Evolutionary conservation across 495 filamentous ascomycete genomes (phyloP).

Genomic region (Penicillium bovifimosum): DNA sequence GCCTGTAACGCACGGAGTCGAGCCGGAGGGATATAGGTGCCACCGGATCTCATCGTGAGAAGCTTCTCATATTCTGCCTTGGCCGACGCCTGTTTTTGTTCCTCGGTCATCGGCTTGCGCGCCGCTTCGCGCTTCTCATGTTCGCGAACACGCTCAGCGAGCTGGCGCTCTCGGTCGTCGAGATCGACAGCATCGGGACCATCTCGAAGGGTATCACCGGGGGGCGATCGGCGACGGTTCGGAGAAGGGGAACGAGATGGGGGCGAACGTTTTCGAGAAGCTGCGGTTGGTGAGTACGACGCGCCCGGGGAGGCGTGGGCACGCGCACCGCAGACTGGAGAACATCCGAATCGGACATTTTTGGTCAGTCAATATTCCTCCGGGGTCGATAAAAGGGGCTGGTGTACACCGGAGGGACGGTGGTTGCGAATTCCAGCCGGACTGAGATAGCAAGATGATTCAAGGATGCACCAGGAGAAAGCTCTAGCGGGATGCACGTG

Average conservation of each 20-base stretch:
- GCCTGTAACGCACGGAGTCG: constrained; percentile 87
- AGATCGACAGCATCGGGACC: constrained; percentile 42
- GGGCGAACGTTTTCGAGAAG: constrained; percentile 56
- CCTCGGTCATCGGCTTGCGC: constrained; percentile 64
- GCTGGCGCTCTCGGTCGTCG: constrained; percentile 59
- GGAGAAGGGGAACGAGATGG: constrained; percentile 60
- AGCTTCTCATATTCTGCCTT: constrained; percentile 91
- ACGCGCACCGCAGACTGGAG: constrained; percentile 64
- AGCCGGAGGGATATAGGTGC: constrained; percentile 92
- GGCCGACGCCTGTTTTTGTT: constrained; percentile 74
- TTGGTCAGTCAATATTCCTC: constrained; percentile 11
- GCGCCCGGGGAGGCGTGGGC: constrained; percentile 58
- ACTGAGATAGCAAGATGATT: constrained; percentile 3
- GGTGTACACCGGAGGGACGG: constrained; percentile 11
- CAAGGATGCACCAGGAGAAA: constrained; percentile 21
- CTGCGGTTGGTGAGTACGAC: constrained; percentile 42
- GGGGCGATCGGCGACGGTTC: constrained; percentile 55
- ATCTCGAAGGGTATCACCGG: constrained; percentile 34
- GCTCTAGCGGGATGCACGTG: constrained; percentile 22
- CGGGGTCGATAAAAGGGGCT: not conserved
- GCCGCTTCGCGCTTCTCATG: constrained; percentile 46
- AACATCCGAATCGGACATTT: constrained; percentile 45
- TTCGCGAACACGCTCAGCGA: constrained; percentile 53
- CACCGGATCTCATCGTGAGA: constrained; percentile 83
- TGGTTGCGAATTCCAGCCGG: constrained; percentile 10